Evolutionary conservation across 352 stramenopile genomes (phyloP), one percentile per base, ranked within the genome.

Genomic region (Globisporangium carolinianum): DNA sequence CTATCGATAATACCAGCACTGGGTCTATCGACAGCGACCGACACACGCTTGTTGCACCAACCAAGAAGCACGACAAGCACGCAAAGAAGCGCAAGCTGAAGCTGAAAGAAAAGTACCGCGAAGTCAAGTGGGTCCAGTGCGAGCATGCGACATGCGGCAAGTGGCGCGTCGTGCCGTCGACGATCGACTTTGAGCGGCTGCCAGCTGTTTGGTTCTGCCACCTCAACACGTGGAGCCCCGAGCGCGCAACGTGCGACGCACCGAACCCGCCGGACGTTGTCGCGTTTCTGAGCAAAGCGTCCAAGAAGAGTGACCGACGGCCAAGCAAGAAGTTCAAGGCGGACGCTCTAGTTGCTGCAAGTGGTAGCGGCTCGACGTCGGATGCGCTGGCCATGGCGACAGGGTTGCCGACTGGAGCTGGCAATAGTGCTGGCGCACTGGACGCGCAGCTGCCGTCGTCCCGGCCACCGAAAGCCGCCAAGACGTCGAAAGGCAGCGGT

Each of bases 101-200:
- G 53, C 61, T 89, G 24, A 89, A 88, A 66, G 82, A 93, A 43
- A 91, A 93, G 54, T 88, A 93, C 42, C 73, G 75, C 35, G 81
- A 95, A 51, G 70, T 91, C 42, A 88, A 89, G 59, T 99, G 96
- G 96, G 96, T 98, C 3, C 94, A 98, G 72, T 98, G 96, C 63
- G 96, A 98, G 51, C 84, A 67, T 48, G 94, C 91, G 58, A 68
- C 87, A 24, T 99, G 96, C 67, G 75, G 78, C 5, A 98, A 98
- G 67, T 99, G 96, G 96, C 91, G 96, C 36, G 84, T 97, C 38
- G 80, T 98, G 42, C 92, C 96, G 9, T 69, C 73, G n/a, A 82
- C 72, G n/a, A 89, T 98, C 53, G 80, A 98, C 53, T 83, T 91
- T 18, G 81, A 90, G 42, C 69, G 75, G 24, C 74, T 99, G 24